Percentiles rank a stretch among this genome's conserved stretches.
Evolutionary conservation across 345 rosid species (phyloP).

Genomic region (Rubroshorea leprosula): DNA sequence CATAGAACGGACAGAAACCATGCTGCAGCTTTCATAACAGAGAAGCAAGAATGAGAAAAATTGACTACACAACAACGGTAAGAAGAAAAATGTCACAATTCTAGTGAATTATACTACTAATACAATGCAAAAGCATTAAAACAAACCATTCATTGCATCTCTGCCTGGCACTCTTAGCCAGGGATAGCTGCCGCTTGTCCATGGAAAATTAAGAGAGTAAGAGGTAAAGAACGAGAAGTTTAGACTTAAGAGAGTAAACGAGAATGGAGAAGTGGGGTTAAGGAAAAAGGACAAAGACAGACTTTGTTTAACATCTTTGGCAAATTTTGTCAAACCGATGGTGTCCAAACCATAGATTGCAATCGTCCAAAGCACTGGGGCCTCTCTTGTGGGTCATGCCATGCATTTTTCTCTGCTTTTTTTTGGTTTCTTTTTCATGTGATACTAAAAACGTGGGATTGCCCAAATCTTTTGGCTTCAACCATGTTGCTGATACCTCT

Average conservation of each 20-base stretch:
- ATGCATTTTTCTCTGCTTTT: background rate
- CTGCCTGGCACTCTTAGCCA: constrained; percentile 79
- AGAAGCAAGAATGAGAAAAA: background rate
- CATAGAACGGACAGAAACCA: background rate
- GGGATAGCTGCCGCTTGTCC: constrained; percentile 60
- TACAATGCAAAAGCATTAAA: background rate
- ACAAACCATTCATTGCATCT: constrained; percentile 77
- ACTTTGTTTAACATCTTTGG: constrained; percentile 27
- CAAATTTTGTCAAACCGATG: constrained; percentile 39
- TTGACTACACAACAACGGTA: constrained; percentile 4
- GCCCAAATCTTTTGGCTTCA: background rate
- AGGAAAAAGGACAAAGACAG: constrained; percentile 17
- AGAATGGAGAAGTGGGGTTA: constrained; percentile 12
- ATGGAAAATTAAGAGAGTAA: constrained; percentile 32
- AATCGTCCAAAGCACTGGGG: constrained; percentile 37
- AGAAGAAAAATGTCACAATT: background rate
- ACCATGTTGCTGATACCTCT: background rate
- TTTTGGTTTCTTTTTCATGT: too few relatives aligned
- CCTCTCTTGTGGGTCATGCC: constrained; percentile 40
- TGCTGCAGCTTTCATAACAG: background rate
- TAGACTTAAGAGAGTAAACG: constrained; percentile 6
- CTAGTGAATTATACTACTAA: background rate
- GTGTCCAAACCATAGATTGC: constrained; percentile 35
- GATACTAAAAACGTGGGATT: background rate
- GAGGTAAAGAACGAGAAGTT: constrained; percentile 6